Percentiles rank a stretch among this genome's conserved stretches.
These are phyloP conservation scores for Eutypa lata DNA, from an alignment of 2,329 filamentous ascomycete species.

Conservation along the genomic window DNA sequence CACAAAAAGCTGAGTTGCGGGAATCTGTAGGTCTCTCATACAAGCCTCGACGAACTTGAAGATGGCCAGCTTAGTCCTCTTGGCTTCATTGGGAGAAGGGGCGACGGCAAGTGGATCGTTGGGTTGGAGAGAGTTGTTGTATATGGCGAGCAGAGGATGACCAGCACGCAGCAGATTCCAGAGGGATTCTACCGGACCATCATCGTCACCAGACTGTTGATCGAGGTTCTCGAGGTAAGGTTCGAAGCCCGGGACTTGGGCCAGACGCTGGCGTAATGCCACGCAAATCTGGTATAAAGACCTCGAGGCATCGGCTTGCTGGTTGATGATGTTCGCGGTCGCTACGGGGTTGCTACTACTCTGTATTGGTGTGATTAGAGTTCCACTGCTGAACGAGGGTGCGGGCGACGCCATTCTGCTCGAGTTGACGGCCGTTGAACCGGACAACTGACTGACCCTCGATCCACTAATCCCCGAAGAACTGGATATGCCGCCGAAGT, in stretches of 20 bases:
- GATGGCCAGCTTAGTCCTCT: slow-evolving; percentile 80
- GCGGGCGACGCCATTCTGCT: slow-evolving; percentile 50
- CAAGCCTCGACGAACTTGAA: slow-evolving; percentile 93
- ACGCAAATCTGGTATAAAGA: slow-evolving; percentile 96
- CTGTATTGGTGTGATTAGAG: slow-evolving; percentile 29
- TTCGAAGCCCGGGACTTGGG: slow-evolving; percentile 81
- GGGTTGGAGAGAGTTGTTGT: slow-evolving; percentile 84
- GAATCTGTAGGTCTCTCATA: slow-evolving; percentile 75
- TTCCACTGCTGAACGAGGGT: slow-evolving; percentile 45
- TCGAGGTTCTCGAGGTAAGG: slow-evolving; percentile 70
- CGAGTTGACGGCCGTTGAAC: slow-evolving; percentile 51
- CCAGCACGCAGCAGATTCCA: slow-evolving; percentile 86
- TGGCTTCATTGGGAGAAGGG: slow-evolving; percentile 61
- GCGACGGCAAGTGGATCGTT: slow-evolving; percentile 66
- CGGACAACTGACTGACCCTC: slow-evolving; percentile 61
- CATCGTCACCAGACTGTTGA: slow-evolving; percentile 58
- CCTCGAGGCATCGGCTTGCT: slow-evolving; percentile 84
- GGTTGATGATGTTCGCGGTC: slow-evolving; percentile 94
- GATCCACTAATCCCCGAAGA: slow-evolving; percentile 50
- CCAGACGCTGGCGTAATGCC: slow-evolving; percentile 74
- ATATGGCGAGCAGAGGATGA: slow-evolving; percentile 80
- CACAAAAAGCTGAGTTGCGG: slow-evolving; percentile 81
- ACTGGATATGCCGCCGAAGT: slow-evolving; percentile 39
- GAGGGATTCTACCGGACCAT: slow-evolving; percentile 83
- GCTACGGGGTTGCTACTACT: slow-evolving; percentile 66